Evolutionary conservation across 202 grass and related monocot genomes (phyloP).

Genomic region (Sporobolus alterniflorus): DNA sequence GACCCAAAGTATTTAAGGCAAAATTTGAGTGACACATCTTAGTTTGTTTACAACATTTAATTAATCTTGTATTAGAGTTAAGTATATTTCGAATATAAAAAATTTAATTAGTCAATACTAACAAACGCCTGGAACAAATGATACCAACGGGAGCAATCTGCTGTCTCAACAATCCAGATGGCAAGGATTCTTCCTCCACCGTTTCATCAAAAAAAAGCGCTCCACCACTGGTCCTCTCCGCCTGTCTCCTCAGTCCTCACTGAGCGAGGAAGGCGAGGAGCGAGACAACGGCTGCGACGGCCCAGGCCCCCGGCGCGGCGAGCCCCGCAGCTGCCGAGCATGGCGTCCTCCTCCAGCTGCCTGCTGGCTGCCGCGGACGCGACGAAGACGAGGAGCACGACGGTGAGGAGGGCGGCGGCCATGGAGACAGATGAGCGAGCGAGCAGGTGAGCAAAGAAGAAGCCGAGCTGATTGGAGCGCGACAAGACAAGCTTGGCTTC

Average conservation of each 20-base stretch:
- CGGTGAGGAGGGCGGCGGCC: slow-evolving; percentile 43
- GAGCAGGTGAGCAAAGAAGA: background rate
- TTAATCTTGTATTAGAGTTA: no score
- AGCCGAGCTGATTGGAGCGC: background rate
- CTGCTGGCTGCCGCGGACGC: slow-evolving; percentile 13
- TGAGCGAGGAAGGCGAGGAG: slow-evolving; percentile 65
- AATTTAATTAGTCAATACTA: background rate
- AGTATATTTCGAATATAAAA: no score
- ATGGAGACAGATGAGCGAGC: background rate
- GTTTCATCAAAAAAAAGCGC: no score
- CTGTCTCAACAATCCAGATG: slow-evolving; percentile 37
- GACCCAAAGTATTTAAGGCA: no score
- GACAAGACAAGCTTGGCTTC: slow-evolving; percentile 1
- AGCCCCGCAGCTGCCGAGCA: slow-evolving; percentile 34
- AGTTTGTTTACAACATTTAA: no score
- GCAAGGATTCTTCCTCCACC: slow-evolving; percentile 10
- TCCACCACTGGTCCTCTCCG: background rate
- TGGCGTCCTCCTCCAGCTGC: slow-evolving; percentile 30
- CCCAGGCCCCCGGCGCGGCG: slow-evolving; percentile 53
- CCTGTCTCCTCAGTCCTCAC: background rate
- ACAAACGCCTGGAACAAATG: slow-evolving; percentile 29
- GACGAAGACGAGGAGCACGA: slow-evolving; percentile 29
- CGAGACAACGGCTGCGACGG: slow-evolving; percentile 37
- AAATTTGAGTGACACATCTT: no score
- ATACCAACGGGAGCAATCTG: slow-evolving; percentile 15